Evolutionary conservation across 2,329 filamentous ascomycete species (phyloP), one percentile per base, ranked within the genome.

Genomic region (Colletotrichum sp.): DNA sequence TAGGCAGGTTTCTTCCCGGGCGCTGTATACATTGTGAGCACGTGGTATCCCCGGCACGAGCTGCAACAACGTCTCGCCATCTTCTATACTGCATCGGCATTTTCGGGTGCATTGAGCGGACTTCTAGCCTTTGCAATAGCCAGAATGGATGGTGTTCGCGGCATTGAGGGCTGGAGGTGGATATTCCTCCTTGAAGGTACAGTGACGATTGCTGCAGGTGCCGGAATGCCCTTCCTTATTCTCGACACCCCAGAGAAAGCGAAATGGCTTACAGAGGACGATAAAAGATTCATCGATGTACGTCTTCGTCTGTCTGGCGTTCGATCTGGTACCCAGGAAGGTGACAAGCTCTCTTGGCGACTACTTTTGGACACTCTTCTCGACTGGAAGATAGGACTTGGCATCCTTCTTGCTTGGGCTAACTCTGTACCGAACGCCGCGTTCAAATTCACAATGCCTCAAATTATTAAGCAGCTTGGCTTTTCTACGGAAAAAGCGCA

Each of bases 121-220:
- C 81, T 88, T 0, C 75, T 88, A 5, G 87, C 87, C 6, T 86
- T 85, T 1, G 86, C 82, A 2, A 84, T 89, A 15, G 83, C 91
- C 4, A 84, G 89, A 61, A 87, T 92, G 83, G 81, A 87, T 49
- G 90, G 89, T 3, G 81, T 87, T 6, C 80, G 79, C 19, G 89
- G 88, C 6, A 83, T 86, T 19, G 81, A 87, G 0, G 90, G 90
- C 13, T 92, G 90, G 90, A 89, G 89, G 81, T 92, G 89, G 89
- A 85, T 91, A 8, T 83, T 88, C 62, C 78, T 87, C 5, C 81
- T 87, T 6, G 86, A 87, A 66, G 79, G 85, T 30, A 52, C 27
- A 74, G 44, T 61, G 49, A 29, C 9, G 5, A 9, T 25, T 8
- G 27, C 88, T 4, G 87, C 92, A 75, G 91, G 90, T 1, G 30